Evolutionary conservation across 202 grass and related monocot species (phyloP), one percentile per base, ranked within the genome.

Genomic region (Saccharum hybrid): DNA sequence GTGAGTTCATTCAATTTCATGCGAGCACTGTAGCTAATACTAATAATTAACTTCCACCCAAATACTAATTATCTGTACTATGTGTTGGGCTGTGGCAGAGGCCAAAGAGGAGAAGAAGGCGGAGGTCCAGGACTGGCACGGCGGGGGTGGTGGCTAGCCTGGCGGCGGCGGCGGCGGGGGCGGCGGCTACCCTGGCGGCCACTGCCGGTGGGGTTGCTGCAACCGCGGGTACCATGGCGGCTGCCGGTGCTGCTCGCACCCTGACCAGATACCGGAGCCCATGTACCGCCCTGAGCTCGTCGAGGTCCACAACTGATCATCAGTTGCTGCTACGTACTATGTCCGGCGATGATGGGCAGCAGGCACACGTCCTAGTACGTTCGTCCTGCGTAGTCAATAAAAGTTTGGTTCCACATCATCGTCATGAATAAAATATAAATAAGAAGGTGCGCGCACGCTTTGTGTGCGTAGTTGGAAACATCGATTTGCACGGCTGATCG

Each of bases 171-270:
- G 28, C 28, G 1, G 28, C 1, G 28, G 28, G 1, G 28, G 28
- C 62, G n/a, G n/a, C n/a, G 40, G 41, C 19, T 26, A 31, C 46
- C 5, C 59, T 15, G 87, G 90, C 0, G 77, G 86, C 0, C 65
- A 75, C 77, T 91, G 92, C 68, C 56, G 70, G 18, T 86, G 56
- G 63, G 87, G 92, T 1, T 94, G 92, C 84, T 94, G 92, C 69
- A 71, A 72, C 72, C 87, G 48, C 23, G 87, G 87, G 16, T 84
- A 89, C 76, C 26, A 22, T 22, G 73, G 84, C 16, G 87, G 90
- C 0, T 93, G 90, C 81, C 65, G 14, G 1, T 93, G 90, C 87
- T 93, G 90, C 72, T 71, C 75, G 33, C 90, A 41, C 78, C 61
- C 82, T 6, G 68, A 85, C 39, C 39, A 91, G 82, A 80, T 88